A percentile compares a stretch with the other conserved stretches of the same genome.
Conservation (phyloP, 106 monocot genomes). For the Phalaenopsis equestris region DNA sequence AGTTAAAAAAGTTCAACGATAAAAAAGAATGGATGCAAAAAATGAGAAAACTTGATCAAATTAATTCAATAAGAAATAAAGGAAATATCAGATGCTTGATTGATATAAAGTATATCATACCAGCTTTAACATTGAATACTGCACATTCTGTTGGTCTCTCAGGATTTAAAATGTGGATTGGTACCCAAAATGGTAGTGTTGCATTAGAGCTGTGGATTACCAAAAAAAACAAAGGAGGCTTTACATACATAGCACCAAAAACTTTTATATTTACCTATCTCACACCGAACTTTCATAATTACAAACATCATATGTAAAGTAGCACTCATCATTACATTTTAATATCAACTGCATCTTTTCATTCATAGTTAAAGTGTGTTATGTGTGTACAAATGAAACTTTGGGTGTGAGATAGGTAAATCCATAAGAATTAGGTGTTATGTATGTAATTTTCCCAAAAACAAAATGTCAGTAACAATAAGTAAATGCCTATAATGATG, state of each 20-base stretch:
- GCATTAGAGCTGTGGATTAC: conserved; percentile 69
- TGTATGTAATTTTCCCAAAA: not conserved
- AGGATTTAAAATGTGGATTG: conserved; percentile 91
- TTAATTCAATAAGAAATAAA: conserved; percentile 2
- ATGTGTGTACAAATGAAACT: no score
- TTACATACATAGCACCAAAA: no score
- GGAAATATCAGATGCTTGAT: not conserved
- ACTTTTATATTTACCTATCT: no score
- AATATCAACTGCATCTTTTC: no score
- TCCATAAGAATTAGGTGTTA: no score
- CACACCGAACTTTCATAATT: no score
- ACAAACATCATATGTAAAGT: no score
- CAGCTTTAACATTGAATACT: conserved; percentile 91
- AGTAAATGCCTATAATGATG: not conserved
- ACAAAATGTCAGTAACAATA: not conserved
- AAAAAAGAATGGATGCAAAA: not conserved
- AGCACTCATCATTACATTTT: no score
- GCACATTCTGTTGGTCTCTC: conserved; percentile 99
- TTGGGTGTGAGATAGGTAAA: no score
- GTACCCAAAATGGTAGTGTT: conserved; percentile 97
- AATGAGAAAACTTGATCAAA: conserved; percentile 1
- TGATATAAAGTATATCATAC: conserved; percentile 21
- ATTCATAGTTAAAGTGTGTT: no score
- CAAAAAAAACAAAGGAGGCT: not conserved
- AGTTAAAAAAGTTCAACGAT: not conserved